Evolutionary conservation across 2,329 filamentous ascomycete genomes (phyloP).

Genomic region (Verticillium nubilum): DNA sequence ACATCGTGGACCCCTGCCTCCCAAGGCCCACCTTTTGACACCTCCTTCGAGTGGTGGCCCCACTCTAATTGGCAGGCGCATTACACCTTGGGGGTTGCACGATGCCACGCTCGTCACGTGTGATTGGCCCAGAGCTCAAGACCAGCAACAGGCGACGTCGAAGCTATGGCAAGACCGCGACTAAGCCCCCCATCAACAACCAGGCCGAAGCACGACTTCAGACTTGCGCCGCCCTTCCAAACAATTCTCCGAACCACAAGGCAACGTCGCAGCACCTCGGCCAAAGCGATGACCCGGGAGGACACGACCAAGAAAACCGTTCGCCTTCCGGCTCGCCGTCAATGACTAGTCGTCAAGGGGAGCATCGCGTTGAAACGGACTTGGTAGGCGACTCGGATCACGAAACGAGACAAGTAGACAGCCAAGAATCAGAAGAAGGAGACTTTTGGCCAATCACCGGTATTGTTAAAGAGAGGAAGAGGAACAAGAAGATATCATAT

Average conservation of each 20-base stretch:
- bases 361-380: background rate
- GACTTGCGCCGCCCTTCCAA: background rate
- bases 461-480: slow-evolving; percentile 27
- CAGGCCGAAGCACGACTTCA: background rate
- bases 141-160: background rate
- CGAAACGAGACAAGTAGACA: background rate
- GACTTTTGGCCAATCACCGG: slow-evolving; percentile 27
- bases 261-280: background rate
- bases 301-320: background rate
- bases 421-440: slow-evolving; percentile 5
- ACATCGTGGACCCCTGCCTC: background rate
- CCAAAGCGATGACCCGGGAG: background rate
- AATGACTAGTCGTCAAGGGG: background rate
- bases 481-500: slow-evolving; percentile 22
- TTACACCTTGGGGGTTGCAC: background rate
- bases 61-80: background rate
- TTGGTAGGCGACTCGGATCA: background rate
- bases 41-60: background rate
- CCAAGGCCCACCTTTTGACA: background rate
- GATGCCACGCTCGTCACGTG: background rate
- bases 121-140: background rate
- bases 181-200: background rate
- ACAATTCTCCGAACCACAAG: background rate
- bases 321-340: background rate
- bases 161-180: background rate